Evolutionary conservation across 192 early-diverging fungal species (phyloP).

Genomic region (Coemansia sp.): DNA sequence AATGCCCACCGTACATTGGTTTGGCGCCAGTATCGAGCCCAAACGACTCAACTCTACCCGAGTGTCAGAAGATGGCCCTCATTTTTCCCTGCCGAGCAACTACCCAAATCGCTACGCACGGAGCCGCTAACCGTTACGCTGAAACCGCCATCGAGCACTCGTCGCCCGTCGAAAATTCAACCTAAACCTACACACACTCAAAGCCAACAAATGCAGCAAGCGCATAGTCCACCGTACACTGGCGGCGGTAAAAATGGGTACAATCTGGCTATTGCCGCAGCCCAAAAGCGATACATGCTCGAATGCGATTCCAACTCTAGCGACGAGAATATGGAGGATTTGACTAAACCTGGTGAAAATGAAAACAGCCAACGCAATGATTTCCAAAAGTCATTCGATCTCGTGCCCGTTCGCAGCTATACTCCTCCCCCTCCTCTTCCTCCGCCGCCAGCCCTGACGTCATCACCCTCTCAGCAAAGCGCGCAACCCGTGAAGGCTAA

Average conservation of each 20-base stretch:
- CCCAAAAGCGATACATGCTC: conserved; percentile 10
- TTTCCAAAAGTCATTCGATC: background rate
- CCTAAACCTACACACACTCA: background rate
- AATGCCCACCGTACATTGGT: conserved; percentile 13
- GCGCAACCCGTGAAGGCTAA: conserved; percentile 4
- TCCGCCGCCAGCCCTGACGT: background rate
- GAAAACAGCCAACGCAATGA: background rate
- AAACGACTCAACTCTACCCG: conserved; percentile 21
- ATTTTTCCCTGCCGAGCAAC: conserved; percentile 26
- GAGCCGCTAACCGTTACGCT: background rate
- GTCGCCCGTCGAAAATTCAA: background rate
- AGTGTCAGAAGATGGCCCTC: conserved; percentile 25
- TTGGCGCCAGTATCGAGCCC: conserved; percentile 31
- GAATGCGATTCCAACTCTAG: background rate
- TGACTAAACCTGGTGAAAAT: background rate
- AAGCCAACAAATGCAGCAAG: background rate
- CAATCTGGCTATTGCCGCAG: conserved; percentile 20
- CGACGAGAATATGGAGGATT: conserved; percentile 2
- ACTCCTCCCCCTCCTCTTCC: background rate
- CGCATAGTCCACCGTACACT: background rate
- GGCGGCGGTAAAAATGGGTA: conserved; percentile 43
- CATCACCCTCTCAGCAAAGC: background rate
- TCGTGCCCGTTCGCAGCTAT: background rate
- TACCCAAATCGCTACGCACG: background rate
- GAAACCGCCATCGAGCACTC: background rate